Percentiles rank a stretch among this genome's conserved stretches.
These are phyloP conservation scores for Rhizoclosmatium sp. DNA, from an alignment of 192 early-diverging fungal species.

Conservation along the genomic window DNA sequence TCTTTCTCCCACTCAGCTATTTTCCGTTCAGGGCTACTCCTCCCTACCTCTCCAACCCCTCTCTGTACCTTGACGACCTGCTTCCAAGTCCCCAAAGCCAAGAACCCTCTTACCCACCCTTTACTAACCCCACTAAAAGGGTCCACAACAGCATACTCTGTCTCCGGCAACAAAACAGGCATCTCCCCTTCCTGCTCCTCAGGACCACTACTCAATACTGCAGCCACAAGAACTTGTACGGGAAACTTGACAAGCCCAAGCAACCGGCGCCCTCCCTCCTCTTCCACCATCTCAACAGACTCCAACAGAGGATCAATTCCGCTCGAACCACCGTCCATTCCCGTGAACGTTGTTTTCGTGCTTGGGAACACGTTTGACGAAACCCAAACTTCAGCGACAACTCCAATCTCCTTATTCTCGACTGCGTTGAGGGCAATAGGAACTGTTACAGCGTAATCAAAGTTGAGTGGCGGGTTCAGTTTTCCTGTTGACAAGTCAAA, in stretches of 20 bases:
- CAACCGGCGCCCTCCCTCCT: slow-evolving; percentile 7
- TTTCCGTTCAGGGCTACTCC: not conserved
- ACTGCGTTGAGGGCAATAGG: slow-evolving; percentile 42
- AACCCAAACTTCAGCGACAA: slow-evolving; percentile 50
- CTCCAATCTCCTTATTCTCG: slow-evolving; percentile 24
- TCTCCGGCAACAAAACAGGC: slow-evolving; percentile 50
- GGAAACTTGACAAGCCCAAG: slow-evolving; percentile 32
- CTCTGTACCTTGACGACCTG: slow-evolving; percentile 36
- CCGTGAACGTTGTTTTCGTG: not conserved
- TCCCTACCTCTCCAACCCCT: not conserved
- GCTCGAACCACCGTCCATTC: not conserved
- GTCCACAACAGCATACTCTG: slow-evolving; percentile 54
- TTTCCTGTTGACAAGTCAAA: slow-evolving; percentile 48
- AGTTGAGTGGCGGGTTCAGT: slow-evolving; percentile 41
- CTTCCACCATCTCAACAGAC: slow-evolving; percentile 1
- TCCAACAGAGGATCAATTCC: not conserved
- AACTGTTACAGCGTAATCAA: slow-evolving; percentile 49
- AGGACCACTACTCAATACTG: not conserved
- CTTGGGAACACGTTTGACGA: slow-evolving; percentile 5
- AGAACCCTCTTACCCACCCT: slow-evolving; percentile 49
- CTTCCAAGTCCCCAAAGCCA: slow-evolving; percentile 51
- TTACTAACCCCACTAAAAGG: slow-evolving; percentile 49
- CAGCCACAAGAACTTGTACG: slow-evolving; percentile 21
- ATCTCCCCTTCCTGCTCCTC: not conserved
- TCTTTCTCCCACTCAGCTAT: not conserved